phyloP scores from a whole-genome alignment of 495 filamentous ascomycete genomes.

The Hyaloscypha finlandica region DNA sequence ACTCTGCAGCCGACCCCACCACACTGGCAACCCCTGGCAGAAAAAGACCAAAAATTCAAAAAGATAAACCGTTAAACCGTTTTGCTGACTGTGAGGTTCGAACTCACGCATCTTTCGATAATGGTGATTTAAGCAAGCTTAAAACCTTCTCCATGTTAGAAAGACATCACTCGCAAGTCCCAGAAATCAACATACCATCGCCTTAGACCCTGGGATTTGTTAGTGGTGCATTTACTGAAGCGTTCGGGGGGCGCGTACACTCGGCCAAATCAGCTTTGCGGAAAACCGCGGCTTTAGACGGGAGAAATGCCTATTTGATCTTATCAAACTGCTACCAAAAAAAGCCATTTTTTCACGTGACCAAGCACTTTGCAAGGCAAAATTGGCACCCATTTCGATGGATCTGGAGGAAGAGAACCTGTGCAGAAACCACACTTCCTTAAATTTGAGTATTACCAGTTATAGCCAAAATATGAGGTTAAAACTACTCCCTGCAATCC shows the following conservation, averaged over 20 bases:
- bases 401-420: no score
- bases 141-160: slow-evolving; percentile 29
- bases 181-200: slow-evolving; percentile 27
- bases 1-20: no score
- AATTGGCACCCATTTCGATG: background rate
- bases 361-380: background rate
- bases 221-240: slow-evolving; percentile 17
- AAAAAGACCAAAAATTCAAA: background rate
- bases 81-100: slow-evolving; percentile 40
- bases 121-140: slow-evolving; percentile 36
- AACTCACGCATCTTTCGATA: slow-evolving; percentile 47
- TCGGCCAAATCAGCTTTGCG: slow-evolving; percentile 26
- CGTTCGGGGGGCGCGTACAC: slow-evolving; percentile 8
- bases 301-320: slow-evolving; percentile 2
- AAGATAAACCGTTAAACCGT: background rate
- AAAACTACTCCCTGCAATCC: background rate
- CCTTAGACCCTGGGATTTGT: slow-evolving; percentile 38
- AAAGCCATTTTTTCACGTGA: background rate
- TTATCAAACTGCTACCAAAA: background rate
- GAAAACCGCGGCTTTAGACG: background rate
- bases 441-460: no score
- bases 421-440: no score
- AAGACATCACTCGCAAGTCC: no score
- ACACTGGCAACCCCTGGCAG: no score
- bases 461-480: no score